Conservation (phyloP, 2,329 filamentous ascomycete species). For the Penicillium sp. region DNA sequence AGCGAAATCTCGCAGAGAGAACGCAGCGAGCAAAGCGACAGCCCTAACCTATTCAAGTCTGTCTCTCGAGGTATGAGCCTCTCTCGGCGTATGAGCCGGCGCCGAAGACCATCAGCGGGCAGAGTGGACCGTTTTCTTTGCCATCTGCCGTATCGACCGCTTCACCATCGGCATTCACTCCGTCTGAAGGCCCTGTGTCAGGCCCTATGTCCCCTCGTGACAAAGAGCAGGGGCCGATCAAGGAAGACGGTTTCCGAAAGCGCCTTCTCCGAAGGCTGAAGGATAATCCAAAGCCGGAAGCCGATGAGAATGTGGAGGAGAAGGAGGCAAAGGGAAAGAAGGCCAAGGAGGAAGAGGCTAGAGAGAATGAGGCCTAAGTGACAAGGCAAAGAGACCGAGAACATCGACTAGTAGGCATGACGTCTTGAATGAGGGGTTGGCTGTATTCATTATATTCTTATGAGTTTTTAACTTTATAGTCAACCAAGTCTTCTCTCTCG, state of each 20-base stretch:
- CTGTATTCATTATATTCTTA: neutral
- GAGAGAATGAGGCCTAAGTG: neutral
- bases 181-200: neutral
- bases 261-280: neutral
- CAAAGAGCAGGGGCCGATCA: neutral
- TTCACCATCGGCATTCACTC: neutral
- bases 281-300: conserved; percentile 9
- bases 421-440: neutral
- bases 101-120: conserved; percentile 29
- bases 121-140: conserved; percentile 22
- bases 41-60: conserved; percentile 38
- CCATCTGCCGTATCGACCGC: neutral
- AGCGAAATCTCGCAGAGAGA: conserved; percentile 61
- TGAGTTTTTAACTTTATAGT: neutral
- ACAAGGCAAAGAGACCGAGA: neutral
- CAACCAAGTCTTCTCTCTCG: neutral
- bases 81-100: no score
- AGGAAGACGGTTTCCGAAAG: neutral
- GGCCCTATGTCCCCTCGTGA: neutral
- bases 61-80: conserved; percentile 38
- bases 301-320: conserved; percentile 4
- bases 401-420: neutral
- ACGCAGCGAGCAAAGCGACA: conserved; percentile 41
- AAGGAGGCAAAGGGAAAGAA: neutral
- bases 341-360: neutral